Conservation (phyloP, 805 yeast genomes). For the Huiozyma naganishii region DNA sequence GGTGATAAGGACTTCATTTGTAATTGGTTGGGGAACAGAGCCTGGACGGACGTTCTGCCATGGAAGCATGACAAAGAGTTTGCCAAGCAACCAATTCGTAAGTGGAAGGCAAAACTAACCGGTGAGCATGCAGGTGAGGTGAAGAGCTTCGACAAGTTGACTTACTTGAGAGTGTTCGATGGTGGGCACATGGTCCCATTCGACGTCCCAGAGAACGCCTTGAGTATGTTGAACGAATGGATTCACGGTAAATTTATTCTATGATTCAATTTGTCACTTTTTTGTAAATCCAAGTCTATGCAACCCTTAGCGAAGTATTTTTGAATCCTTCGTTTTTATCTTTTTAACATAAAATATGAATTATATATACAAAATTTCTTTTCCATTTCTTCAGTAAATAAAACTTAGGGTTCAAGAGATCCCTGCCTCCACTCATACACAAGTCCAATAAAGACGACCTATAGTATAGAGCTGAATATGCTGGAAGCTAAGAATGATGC, state of each 20-base stretch:
- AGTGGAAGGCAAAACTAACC: constrained; percentile 35
- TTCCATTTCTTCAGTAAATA: too few relatives aligned
- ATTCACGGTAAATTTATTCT: constrained; percentile 48
- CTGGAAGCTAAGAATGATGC: too few relatives aligned
- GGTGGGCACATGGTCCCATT: constrained; percentile 97
- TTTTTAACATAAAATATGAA: not conserved
- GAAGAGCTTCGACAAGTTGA: constrained; percentile 55
- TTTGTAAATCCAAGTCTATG: not conserved
- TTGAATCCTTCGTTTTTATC: too few relatives aligned
- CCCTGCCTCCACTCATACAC: too few relatives aligned
- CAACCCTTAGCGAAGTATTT: not conserved
- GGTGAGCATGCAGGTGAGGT: constrained; percentile 56
- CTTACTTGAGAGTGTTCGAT: constrained; percentile 73
- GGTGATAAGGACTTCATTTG: constrained; percentile 96
- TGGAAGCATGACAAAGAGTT: constrained; percentile 52
- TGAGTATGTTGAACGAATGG: constrained; percentile 84
- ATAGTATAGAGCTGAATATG: too few relatives aligned
- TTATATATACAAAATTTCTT: too few relatives aligned
- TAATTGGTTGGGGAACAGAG: constrained; percentile 91
- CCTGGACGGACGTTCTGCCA: constrained; percentile 69
- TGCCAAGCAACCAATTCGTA: constrained; percentile 32
- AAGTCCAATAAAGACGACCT: too few relatives aligned
- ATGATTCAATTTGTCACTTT: not conserved
- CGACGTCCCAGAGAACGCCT: constrained; percentile 70
- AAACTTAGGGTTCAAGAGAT: too few relatives aligned